Conservation (phyloP, 306 rosid genomes). For the Coriaria nepalensis region DNA sequence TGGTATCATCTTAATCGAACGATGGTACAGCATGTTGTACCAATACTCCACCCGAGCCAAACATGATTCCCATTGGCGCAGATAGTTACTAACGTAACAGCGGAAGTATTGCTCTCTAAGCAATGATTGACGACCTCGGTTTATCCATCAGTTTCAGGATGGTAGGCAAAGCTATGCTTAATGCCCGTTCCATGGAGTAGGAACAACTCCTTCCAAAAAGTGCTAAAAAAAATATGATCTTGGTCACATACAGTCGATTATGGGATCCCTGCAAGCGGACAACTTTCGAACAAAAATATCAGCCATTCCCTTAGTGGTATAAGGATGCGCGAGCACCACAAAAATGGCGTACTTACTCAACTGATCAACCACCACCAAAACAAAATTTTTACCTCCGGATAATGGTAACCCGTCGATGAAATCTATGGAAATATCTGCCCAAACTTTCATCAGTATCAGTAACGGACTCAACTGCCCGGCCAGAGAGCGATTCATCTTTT, state of each 20-base stretch:
- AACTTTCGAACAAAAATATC: neutral
- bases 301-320: neutral
- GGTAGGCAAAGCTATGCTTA: neutral
- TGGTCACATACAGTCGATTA: neutral
- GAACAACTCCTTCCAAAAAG: neutral
- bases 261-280: neutral
- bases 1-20: neutral
- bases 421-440: neutral
- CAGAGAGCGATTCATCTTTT: neutral
- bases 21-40: neutral
- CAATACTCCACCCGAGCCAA: neutral
- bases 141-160: neutral
- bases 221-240: neutral
- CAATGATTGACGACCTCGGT: neutral
- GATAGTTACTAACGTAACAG: neutral
- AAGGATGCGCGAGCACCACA: neutral
- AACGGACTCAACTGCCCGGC: neutral
- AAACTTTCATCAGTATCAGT: neutral
- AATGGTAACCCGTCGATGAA: neutral
- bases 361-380: neutral
- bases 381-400: neutral
- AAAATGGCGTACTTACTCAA: neutral
- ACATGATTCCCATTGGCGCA: neutral
- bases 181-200: neutral
- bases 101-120: neutral